These are phyloP conservation scores for Penicillium rolfsii DNA, from an alignment of 2,329 filamentous ascomycete genomes.

Conservation along the genomic window DNA sequence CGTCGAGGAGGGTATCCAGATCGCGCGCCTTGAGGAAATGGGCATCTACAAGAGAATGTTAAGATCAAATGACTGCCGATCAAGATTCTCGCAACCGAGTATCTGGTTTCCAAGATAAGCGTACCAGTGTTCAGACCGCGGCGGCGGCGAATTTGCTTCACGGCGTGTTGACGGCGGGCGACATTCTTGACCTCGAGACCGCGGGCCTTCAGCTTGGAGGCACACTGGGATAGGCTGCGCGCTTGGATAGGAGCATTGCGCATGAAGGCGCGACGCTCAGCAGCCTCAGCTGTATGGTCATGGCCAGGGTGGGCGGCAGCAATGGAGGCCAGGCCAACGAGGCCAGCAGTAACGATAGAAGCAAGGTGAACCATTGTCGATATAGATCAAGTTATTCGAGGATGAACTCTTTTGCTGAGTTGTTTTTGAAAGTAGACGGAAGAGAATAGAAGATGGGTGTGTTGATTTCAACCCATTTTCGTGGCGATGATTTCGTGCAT, in stretches of 20 bases:
- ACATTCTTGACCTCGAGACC: constrained; percentile 52
- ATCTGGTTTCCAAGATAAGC: not conserved
- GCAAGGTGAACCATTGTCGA: constrained; percentile 25
- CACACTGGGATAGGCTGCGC: constrained; percentile 53
- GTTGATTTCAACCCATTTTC: not conserved
- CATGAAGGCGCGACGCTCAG: constrained; percentile 55
- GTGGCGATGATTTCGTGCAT: not conserved
- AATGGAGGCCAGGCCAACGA: constrained; percentile 32
- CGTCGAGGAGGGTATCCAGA: constrained; percentile 40
- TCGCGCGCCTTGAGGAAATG: constrained; percentile 39
- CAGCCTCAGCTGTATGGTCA: constrained; percentile 53
- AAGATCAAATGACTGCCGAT: not conserved
- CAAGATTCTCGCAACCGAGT: not conserved
- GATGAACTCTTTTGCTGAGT: not conserved
- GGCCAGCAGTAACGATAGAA: constrained; percentile 29
- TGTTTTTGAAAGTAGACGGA: not conserved
- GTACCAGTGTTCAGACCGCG: constrained; percentile 39
- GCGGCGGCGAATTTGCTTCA: constrained; percentile 50
- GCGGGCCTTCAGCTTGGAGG: constrained; percentile 52
- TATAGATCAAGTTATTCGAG: not conserved
- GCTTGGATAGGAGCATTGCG: constrained; percentile 43
- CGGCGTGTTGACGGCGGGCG: constrained; percentile 49
- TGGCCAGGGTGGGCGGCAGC: constrained; percentile 55
- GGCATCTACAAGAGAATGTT: constrained; percentile 12
- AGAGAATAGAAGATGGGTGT: not conserved